Evolutionary conservation across 2,329 filamentous ascomycete species (phyloP).

Genomic region (Amauroascus verrucosus): DNA sequence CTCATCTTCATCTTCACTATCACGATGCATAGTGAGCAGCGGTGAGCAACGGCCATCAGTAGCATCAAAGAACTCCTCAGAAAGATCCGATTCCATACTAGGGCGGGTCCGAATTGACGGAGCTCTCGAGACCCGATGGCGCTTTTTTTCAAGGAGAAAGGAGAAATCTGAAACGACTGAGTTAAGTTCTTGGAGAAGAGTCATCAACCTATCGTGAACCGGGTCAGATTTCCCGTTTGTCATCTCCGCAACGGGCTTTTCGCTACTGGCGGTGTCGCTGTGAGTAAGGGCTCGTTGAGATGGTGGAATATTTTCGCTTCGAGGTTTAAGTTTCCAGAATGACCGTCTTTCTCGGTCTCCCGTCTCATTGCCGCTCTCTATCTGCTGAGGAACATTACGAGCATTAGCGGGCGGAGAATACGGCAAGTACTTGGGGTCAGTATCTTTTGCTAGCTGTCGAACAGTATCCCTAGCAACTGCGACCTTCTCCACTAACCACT

Average conservation of each 20-base stretch:
- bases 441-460: constrained; percentile 74
- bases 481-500: constrained; percentile 73
- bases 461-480: constrained; percentile 83
- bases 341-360: constrained; percentile 50
- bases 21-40: constrained; percentile 63
- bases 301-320: constrained; percentile 31
- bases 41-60: constrained; percentile 55
- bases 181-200: constrained; percentile 76
- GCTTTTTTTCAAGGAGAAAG: constrained; percentile 68
- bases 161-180: constrained; percentile 74
- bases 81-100: constrained; percentile 72
- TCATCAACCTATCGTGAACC: constrained; percentile 71
- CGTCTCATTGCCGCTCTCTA: constrained; percentile 29
- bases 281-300: constrained; percentile 34
- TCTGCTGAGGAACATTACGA: constrained; percentile 19
- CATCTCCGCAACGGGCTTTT: constrained; percentile 20
- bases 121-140: constrained; percentile 51
- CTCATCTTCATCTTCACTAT: constrained; percentile 59
- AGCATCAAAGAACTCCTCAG: constrained; percentile 92
- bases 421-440: constrained; percentile 52
- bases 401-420: constrained; percentile 22
- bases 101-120: constrained; percentile 48
- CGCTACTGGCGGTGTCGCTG: constrained; percentile 16
- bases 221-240: constrained; percentile 26
- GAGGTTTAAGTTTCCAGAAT: constrained; percentile 85